Base-by-base conservation (phyloP, 768 basidiomycete genomes). In the Amanita brunnescens region DNA sequence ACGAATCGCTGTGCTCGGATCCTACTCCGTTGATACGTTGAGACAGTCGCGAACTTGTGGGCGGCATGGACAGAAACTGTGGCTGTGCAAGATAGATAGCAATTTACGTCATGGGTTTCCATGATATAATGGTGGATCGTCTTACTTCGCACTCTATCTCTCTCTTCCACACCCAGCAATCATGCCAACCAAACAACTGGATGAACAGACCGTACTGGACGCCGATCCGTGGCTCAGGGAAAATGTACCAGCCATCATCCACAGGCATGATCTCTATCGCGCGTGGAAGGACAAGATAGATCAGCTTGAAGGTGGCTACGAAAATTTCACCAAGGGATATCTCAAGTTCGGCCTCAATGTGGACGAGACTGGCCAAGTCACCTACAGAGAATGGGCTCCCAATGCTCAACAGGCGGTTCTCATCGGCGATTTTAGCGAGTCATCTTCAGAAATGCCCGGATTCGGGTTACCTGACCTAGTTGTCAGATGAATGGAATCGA, bases 381-480 rank as follows among this genome's bases (percentile, higher is more conserved):
- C 77, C 6, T 98, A 98, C 67, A 76, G 89, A 59, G 96, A 99
- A 65, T 99, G 96, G 96, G 95, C 96, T 7, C 94, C 96, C 0
- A 89, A 88, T 58, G 94, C 87, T 14, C 70, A 61, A 40, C 83
- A 86, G 59, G 95, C 94, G 2, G 77, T 71, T 63, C 69, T 99
- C 51, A 91, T 91, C 59, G 96, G 96, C 39, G 95, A 99, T 41
- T 99, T 99, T 74, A 99, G 94, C 97, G 57, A 67, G 91, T 80
- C 30, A 37, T 24, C 55, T 20, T 51, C 40, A 24, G 42, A 30
- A 56, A 58, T 49, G 12, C 29, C 7, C 23, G 26, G 16, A 35
- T 37, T 34, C 38, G 40, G 23, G 38, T 30, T 37, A 21, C 45
- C 29, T 46, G 42, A 54, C 47, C 42, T 47, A 38, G 24, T 38